A percentile compares a stretch with the other conserved stretches of the same genome.
Conservation (phyloP, 352 stramenopile species). For the Phytophthora meadii region DNA sequence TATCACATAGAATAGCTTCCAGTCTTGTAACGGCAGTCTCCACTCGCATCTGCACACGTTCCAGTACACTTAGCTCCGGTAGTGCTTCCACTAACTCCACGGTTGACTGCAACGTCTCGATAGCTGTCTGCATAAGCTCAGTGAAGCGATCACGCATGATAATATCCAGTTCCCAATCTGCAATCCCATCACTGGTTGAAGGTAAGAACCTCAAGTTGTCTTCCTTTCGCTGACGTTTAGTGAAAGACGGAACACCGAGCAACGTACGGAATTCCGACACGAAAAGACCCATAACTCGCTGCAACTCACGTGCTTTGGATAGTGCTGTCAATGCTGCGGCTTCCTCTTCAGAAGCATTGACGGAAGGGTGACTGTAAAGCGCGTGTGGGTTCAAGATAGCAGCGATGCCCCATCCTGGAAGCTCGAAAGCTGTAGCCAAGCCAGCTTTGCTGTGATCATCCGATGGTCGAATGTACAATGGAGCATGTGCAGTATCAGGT, state of each 20-base stretch:
- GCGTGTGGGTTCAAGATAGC: constrained; percentile 56
- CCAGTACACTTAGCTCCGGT: constrained; percentile 74
- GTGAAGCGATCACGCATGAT: constrained; percentile 55
- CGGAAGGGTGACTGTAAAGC: constrained; percentile 15
- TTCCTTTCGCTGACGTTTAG: constrained; percentile 44
- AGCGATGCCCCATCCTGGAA: constrained; percentile 74
- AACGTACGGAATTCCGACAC: constrained; percentile 68
- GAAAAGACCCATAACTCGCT: constrained; percentile 76
- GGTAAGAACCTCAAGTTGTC: constrained; percentile 53
- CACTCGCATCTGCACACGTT: constrained; percentile 69
- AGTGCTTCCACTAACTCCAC: constrained; percentile 73
- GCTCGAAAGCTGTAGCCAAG: constrained; percentile 67
- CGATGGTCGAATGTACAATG: constrained; percentile 57
- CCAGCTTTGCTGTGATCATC: constrained; percentile 8
- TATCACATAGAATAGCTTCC: constrained; percentile 59
- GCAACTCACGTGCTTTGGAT: constrained; percentile 37
- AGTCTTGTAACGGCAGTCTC: constrained; percentile 53
- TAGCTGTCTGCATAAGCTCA: constrained; percentile 60
- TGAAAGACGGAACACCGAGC: constrained; percentile 66
- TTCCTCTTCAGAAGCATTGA: not conserved
- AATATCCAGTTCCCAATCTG: constrained; percentile 79
- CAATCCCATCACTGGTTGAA: constrained; percentile 55
- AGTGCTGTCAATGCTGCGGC: not conserved
- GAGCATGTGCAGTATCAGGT: constrained; percentile 51
- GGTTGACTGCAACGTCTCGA: constrained; percentile 79